A percentile compares a stretch with the other conserved stretches of the same genome.
Conservation (phyloP, 176 grass and related monocot genomes). For the Oropetium thomaeum region DNA sequence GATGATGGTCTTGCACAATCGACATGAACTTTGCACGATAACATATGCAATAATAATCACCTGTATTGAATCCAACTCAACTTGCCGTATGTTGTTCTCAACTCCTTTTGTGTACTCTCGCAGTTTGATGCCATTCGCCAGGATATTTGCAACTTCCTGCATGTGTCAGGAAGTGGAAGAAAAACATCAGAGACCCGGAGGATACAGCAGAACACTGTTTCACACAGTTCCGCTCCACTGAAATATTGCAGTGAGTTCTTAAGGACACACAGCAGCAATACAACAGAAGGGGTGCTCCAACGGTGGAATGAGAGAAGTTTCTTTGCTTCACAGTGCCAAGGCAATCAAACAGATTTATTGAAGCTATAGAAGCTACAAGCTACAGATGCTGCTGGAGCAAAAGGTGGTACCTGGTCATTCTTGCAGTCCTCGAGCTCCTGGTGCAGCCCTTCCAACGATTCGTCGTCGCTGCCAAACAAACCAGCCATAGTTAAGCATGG, state of each 20-base stretch:
- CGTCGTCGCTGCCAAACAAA: slow-evolving; percentile 62
- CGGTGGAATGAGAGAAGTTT: background rate
- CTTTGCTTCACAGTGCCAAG: background rate
- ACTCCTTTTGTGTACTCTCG: slow-evolving; percentile 97
- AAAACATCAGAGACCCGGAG: background rate
- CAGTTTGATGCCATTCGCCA: slow-evolving; percentile 86
- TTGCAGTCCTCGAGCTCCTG: slow-evolving; percentile 91
- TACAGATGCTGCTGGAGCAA: background rate
- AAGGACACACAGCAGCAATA: background rate
- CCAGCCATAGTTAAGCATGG: slow-evolving; percentile 4
- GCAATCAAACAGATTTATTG: background rate
- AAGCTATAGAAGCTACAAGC: background rate
- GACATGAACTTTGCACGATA: slow-evolving; percentile 19
- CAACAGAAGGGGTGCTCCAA: background rate
- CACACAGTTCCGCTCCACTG: background rate
- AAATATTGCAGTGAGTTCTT: background rate
- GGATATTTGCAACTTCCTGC: slow-evolving; percentile 91
- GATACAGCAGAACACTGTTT: background rate
- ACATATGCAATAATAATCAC: slow-evolving; percentile 23
- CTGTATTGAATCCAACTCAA: slow-evolving; percentile 97
- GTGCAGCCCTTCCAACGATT: slow-evolving; percentile 75
- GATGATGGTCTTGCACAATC: background rate
- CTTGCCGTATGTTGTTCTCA: slow-evolving; percentile 83
- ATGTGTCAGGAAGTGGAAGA: background rate
- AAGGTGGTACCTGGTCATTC: slow-evolving; percentile 57